phyloP scores from a whole-genome alignment of 164 flowering plant genomes.

The Vitis riparia region DNA sequence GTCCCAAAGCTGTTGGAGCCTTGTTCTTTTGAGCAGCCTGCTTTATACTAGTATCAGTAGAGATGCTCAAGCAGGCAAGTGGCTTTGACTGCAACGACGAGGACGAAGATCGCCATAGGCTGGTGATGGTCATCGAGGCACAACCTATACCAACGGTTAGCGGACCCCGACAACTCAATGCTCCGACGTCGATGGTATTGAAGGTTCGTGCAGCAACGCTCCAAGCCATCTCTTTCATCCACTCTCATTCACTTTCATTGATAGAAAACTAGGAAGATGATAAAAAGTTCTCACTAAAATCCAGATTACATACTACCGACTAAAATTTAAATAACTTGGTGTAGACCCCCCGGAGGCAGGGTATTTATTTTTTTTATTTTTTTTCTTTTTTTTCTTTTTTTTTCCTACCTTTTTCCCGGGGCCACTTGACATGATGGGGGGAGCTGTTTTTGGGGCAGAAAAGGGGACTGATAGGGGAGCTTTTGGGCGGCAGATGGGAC shows the following conservation, averaged over 20 bases:
- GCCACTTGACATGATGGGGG: no score
- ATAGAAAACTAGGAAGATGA: no score
- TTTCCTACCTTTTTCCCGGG: no score
- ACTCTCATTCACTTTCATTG: not conserved
- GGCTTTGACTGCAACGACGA: conserved; percentile 14
- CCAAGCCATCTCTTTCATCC: conserved; percentile 45
- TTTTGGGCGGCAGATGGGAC: no score
- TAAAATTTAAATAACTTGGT: no score
- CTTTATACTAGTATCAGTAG: conserved; percentile 42
- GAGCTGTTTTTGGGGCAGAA: no score
- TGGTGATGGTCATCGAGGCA: conserved; percentile 45
- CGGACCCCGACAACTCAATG: conserved; percentile 39
- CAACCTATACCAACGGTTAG: conserved; percentile 49
- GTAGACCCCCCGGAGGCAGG: no score
- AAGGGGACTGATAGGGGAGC: no score
- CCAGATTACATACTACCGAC: no score
- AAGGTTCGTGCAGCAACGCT: conserved; percentile 39
- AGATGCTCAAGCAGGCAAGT: conserved; percentile 49
- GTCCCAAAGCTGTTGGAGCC: conserved; percentile 97
- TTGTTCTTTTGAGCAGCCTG: conserved; percentile 83
- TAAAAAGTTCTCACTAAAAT: no score
- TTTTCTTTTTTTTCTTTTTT: no score
- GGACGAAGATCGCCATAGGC: conserved; percentile 37
- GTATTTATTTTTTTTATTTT: no score
- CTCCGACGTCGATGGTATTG: conserved; percentile 38